Percentiles rank a stretch among this genome's conserved stretches.
Conservation (phyloP, 495 filamentous ascomycete genomes). For the Pseudoneurospora amorphoporcata region DNA sequence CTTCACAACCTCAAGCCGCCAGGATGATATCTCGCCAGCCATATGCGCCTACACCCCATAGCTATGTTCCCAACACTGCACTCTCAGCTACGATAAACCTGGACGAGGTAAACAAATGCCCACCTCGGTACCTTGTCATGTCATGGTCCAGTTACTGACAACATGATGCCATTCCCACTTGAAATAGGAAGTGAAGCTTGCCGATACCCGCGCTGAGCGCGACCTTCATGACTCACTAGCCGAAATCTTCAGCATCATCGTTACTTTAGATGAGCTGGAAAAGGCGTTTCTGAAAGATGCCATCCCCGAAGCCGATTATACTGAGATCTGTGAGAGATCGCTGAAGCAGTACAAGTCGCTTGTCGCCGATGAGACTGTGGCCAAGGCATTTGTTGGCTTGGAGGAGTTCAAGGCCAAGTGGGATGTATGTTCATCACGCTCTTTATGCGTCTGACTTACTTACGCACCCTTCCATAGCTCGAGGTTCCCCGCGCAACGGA, state of each 20-base stretch:
- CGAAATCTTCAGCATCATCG: conserved; percentile 94
- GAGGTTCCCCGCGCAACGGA: conserved; percentile 93
- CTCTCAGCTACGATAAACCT: conserved; percentile 83
- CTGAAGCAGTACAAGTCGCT: conserved; percentile 97
- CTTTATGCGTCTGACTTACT: neutral
- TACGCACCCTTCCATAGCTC: conserved; percentile 43
- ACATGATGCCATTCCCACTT: neutral
- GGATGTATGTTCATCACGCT: conserved; percentile 51
- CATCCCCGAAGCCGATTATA: conserved; percentile 83
- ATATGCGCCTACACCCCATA: conserved; percentile 87
- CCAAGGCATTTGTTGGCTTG: conserved; percentile 70
- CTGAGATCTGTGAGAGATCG: conserved; percentile 84
- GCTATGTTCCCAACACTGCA: conserved; percentile 70
- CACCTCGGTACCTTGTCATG: neutral
- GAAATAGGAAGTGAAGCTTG: conserved; percentile 79
- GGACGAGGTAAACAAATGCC: conserved; percentile 56
- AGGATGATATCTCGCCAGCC: conserved; percentile 38
- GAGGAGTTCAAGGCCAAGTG: conserved; percentile 91
- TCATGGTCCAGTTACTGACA: neutral
- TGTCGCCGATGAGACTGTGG: conserved; percentile 75
- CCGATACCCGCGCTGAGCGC: conserved; percentile 71
- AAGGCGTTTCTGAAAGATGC: conserved; percentile 96
- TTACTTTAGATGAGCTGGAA: conserved; percentile 90
- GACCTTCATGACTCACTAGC: conserved; percentile 94
- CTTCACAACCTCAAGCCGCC: conserved; percentile 8